Conservation (phyloP, 345 rosid genomes). For the Eucalyptus regnans region DNA sequence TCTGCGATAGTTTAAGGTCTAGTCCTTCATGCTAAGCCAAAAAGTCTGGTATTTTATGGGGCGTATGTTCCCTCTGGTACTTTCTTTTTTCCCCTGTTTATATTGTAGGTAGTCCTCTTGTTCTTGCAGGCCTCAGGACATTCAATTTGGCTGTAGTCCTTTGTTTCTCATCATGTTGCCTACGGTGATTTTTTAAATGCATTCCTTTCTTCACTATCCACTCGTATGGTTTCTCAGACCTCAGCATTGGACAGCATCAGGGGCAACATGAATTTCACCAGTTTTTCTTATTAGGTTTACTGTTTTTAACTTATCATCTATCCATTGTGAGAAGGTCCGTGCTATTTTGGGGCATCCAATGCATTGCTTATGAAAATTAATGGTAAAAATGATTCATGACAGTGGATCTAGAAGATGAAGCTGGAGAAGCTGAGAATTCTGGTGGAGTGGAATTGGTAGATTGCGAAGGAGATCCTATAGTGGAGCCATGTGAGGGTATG, state of each 20-base stretch:
- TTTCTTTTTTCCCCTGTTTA: neutral
- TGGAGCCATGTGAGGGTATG: constrained; percentile 76
- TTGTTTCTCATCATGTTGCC: neutral
- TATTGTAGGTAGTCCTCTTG: neutral
- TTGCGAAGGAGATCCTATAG: constrained; percentile 12
- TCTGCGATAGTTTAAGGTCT: neutral
- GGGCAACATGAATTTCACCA: neutral
- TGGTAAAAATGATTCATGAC: neutral
- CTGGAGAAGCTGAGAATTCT: constrained; percentile 20
- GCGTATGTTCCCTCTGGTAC: neutral
- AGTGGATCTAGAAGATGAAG: constrained; percentile 21
- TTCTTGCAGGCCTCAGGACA: neutral
- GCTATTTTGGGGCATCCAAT: neutral
- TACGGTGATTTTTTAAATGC: neutral
- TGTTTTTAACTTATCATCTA: neutral
- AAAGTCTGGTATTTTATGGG: neutral
- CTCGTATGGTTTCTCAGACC: neutral
- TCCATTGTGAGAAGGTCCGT: neutral
- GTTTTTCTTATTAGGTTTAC: neutral
- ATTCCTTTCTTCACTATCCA: neutral
- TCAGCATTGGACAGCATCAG: neutral
- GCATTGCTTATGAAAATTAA: neutral
- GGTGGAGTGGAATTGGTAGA: constrained; percentile 11
- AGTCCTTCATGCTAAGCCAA: neutral
- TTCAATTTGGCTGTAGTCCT: neutral